Conservation (phyloP, 805 yeast species). For the Saitoella complicata region DNA sequence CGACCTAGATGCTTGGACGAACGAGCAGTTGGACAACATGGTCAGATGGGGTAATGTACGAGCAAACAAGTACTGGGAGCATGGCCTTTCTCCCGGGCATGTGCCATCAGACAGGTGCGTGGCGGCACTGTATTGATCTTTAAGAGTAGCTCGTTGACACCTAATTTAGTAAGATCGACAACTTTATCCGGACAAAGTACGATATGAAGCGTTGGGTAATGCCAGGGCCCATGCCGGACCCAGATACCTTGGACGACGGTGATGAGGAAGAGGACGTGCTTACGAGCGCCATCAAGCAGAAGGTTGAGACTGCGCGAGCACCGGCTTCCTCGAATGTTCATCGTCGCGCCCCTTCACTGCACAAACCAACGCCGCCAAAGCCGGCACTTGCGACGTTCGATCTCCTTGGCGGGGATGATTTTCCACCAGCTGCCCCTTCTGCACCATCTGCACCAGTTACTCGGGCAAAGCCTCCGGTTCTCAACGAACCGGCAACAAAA, state of each 20-base stretch:
- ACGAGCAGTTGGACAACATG: slow-evolving; percentile 71
- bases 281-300: background rate
- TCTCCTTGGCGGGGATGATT: slow-evolving; percentile 1
- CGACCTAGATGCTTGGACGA: slow-evolving; percentile 93
- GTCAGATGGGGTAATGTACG: slow-evolving; percentile 71
- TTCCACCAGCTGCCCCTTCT: slow-evolving; percentile 5
- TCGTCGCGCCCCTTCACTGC: background rate
- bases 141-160: background rate
- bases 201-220: slow-evolving; percentile 79
- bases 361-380: background rate
- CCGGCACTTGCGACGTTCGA: background rate
- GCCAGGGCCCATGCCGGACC: slow-evolving; percentile 38
- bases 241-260: slow-evolving; percentile 20
- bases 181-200: slow-evolving; percentile 82
- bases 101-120: slow-evolving; percentile 48
- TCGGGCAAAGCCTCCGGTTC: background rate
- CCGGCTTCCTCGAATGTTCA: background rate
- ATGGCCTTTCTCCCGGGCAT: slow-evolving; percentile 49
- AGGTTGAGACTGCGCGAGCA: background rate
- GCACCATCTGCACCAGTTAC: slow-evolving; percentile 9
- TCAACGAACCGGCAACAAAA: no score
- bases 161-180: slow-evolving; percentile 48
- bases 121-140: background rate
- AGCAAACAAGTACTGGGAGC: slow-evolving; percentile 78
- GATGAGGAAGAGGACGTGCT: slow-evolving; percentile 4